phyloP scores from a whole-genome alignment of 2,329 filamentous ascomycete species.

The Diaporthe batatas region DNA sequence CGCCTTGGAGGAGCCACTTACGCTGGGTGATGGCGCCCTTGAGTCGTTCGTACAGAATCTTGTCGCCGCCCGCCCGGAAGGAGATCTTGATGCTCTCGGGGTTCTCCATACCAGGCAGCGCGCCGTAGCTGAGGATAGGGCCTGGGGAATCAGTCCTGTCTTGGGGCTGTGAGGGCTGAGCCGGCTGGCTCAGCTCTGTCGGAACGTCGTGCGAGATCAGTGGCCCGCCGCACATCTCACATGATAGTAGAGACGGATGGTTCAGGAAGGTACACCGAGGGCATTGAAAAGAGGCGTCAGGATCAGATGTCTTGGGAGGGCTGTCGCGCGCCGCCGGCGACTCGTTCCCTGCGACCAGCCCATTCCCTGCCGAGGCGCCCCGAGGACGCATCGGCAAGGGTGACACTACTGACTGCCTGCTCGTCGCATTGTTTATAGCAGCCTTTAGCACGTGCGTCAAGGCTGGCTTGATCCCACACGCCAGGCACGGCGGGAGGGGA shows the following conservation, averaged over 20 bases:
- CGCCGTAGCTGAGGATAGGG: conserved; percentile 67
- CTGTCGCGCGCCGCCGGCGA: conserved; percentile 29
- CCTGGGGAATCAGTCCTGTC: conserved; percentile 81
- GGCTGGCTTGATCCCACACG: conserved; percentile 93
- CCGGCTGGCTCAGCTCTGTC: conserved; percentile 54
- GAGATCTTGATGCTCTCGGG: conserved; percentile 89
- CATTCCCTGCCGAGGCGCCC: conserved; percentile 36
- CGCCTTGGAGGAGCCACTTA: conserved; percentile 94
- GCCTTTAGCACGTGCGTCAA: conserved; percentile 88
- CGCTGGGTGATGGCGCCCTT: conserved; percentile 91
- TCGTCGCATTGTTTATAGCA: conserved; percentile 80
- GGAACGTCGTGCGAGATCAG: conserved; percentile 69
- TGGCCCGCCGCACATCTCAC: conserved; percentile 91
- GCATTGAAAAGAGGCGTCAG: conserved; percentile 70
- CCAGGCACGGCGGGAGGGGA: conserved; percentile 86
- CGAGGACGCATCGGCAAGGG: conserved; percentile 51
- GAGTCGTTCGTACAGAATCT: conserved; percentile 88
- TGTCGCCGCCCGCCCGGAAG: conserved; percentile 89
- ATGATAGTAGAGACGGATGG: conserved; percentile 85
- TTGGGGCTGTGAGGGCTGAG: conserved; percentile 51
- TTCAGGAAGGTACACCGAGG: conserved; percentile 95
- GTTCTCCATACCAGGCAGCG: conserved; percentile 63
- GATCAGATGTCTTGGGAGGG: conserved; percentile 47
- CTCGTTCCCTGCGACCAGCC: conserved; percentile 41
- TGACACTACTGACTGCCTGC: conserved; percentile 56